These are phyloP conservation scores for Thalassiosira mediterranea DNA, from an alignment of 352 stramenopile species.

Conservation along the genomic window DNA sequence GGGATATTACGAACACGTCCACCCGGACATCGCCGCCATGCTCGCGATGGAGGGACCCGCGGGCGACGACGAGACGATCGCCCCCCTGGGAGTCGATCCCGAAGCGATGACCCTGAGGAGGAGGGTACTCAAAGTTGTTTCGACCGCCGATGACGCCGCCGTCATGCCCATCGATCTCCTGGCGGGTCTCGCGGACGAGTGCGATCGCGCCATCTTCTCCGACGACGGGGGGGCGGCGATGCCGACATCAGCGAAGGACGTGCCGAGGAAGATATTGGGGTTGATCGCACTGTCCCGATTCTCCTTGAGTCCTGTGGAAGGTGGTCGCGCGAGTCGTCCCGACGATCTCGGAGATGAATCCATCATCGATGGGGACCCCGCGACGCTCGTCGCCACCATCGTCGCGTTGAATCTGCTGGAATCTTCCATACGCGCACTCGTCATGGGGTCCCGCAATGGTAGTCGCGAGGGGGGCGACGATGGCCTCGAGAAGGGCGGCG, in stretches of 20 bases:
- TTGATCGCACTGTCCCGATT: constrained; percentile 42
- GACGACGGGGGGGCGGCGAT: no score
- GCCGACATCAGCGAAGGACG: background rate
- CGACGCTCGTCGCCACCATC: constrained; percentile 37
- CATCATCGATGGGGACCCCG: background rate
- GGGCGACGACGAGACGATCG: background rate
- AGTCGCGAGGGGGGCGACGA: no score
- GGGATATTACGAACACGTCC: constrained; percentile 33
- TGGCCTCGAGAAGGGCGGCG: no score
- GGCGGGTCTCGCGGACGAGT: constrained; percentile 36
- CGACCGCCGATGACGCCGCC: background rate
- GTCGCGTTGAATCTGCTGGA: constrained; percentile 50
- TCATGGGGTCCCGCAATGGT: background rate
- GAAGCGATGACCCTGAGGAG: constrained; percentile 8
- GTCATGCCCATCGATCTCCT: constrained; percentile 35
- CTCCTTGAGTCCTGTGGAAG: no score
- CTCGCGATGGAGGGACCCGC: constrained; percentile 6
- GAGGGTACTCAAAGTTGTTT: background rate
- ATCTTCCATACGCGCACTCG: constrained; percentile 40
- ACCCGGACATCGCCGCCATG: constrained; percentile 29
- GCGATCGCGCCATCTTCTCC: constrained; percentile 19
- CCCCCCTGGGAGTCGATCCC: constrained; percentile 15
- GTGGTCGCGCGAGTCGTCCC: background rate
- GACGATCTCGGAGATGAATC: constrained; percentile 1
- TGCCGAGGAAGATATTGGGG: constrained; percentile 35